Evolutionary conservation across 129 eudicot genomes (phyloP).

Genomic region (Flaveria ramosissima): DNA sequence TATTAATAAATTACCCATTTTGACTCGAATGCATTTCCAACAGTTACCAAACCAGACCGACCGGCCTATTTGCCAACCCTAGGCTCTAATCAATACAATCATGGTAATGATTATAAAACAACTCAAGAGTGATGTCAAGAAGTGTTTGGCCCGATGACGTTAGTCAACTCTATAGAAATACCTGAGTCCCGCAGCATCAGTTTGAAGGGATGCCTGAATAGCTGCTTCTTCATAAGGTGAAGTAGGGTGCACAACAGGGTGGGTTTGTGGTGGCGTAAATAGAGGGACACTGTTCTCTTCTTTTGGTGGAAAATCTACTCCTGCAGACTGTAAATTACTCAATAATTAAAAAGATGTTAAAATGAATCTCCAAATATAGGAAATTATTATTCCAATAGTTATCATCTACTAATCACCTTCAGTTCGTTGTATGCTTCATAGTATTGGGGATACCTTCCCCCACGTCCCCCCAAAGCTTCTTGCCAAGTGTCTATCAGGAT

Average conservation of each 20-base stretch:
- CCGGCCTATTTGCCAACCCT: not conserved
- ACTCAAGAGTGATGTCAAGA: not conserved
- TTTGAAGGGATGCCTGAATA: constrained; percentile 81
- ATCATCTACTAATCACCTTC: constrained; percentile 57
- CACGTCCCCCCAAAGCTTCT: constrained; percentile 86
- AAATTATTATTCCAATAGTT: not conserved
- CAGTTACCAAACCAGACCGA: not conserved
- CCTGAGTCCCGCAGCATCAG: constrained; percentile 81
- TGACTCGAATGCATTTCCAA: not conserved
- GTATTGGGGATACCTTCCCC: constrained; percentile 86
- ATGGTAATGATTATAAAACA: not conserved
- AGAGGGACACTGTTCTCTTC: constrained; percentile 87
- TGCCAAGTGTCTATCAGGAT: constrained; percentile 91
- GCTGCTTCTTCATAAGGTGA: constrained; percentile 80
- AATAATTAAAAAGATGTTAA: not conserved
- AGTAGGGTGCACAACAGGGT: constrained; percentile 60
- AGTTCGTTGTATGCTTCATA: constrained; percentile 77
- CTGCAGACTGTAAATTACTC: constrained; percentile 61
- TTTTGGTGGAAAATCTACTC: constrained; percentile 92
- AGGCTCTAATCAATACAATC: not conserved
- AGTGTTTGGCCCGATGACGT: not conserved
- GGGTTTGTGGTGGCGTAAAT: constrained; percentile 93
- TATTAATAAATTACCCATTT: not conserved
- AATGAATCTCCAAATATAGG: not conserved
- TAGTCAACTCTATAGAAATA: constrained; percentile 20